Base-by-base conservation (phyloP, 306 rosid species). In the Acacia melanoxylon region DNA sequence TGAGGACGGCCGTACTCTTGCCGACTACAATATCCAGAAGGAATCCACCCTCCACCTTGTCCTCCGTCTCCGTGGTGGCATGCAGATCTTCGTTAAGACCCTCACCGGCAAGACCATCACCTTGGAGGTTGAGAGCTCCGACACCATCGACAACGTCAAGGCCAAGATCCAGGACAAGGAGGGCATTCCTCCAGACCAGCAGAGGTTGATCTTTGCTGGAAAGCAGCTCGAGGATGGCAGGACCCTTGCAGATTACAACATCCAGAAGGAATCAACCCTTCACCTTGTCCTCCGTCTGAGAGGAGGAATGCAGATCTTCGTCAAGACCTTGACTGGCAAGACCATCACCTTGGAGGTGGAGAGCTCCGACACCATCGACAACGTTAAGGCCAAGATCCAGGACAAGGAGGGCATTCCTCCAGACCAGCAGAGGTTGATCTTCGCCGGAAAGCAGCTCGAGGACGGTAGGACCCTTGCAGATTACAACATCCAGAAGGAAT, bases 91-190 rank as follows among this genome's bases (percentile, higher is more conserved):
- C 2, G 96, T 91, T 0, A 91, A 91, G 82, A 91, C 96, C 4
- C 72, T 91, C 0, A 91, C 96, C 0, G 93, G 96, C 0, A 91
- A 91, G 59, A 91, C 95, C 5, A 91, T 91, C 3, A 91, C 95
- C 24, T 72, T 91, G 0, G 95, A 91, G 82, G 95, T 91, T 0
- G 95, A 91, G 72, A 89, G 93, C 31, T 91, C 95, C 0, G 95
- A 91, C 83, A 91, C 95, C 2, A 91, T 91, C 0, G 95, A 91
- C 68, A 91, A 91, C 2, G 95, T 91, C 0, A 91, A 91, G 84
- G 88, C 95, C 0, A 91, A 91, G 78, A 91, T 91, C 61, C 95
- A 91, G 22, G 95, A 91, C 27, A 91, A 91, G 86, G 95, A 91
- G 10, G 95, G 95, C 0, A 91, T 91, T 0, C 95, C 95, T 0